Base-by-base conservation (phyloP, 202 grass and related monocot genomes). In the Zizania palustris region DNA sequence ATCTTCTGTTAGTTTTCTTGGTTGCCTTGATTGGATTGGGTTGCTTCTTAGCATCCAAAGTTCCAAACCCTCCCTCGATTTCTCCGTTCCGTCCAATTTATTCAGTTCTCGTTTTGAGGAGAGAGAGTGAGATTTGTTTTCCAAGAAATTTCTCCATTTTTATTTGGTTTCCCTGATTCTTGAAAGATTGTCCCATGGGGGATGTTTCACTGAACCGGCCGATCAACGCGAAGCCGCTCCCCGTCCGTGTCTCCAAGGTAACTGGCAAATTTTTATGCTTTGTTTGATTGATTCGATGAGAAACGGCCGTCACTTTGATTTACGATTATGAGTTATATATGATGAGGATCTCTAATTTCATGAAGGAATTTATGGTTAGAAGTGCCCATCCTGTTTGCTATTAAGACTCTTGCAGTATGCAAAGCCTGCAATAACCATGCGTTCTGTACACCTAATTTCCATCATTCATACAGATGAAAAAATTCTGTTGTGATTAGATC, bases 131-230 rank as follows among this genome's bases (percentile, higher is more conserved):
- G 42, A 41, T 13, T 14, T 9, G 5, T 37, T 4, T 59, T 37
- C 0, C 9, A 14, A 42, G 34, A 15, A 2, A 34, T 67, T n/a
- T 1, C 37, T 45, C 14, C n/a, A 10, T 12, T 60, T 53, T 60
- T 44, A 7, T 21, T 22, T 41, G 16, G 61, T 44, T 43, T 4
- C 21, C 44, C 70, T 69, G 33, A 9, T 76, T 86, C 45, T 57
- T 19, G 73, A 7, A 13, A 70, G 34, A 5, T 54, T 62, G 58
- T 41, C 62, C 38, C 8, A 87, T 87, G 85, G 80, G 69, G 7
- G 73, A 77, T 59, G 66, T 82, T 72, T 77, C 73, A 11, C 35
- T 86, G 22, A 76, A 86, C 49, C 59, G 21, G 56, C 33, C 54
- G 62, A 79, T 87, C 55, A 73, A 60, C 75, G 51, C 77, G 6